Evolutionary conservation across 495 filamentous ascomycete species (phyloP), one percentile per base, ranked within the genome.

Genomic region (Halenospora varia): DNA sequence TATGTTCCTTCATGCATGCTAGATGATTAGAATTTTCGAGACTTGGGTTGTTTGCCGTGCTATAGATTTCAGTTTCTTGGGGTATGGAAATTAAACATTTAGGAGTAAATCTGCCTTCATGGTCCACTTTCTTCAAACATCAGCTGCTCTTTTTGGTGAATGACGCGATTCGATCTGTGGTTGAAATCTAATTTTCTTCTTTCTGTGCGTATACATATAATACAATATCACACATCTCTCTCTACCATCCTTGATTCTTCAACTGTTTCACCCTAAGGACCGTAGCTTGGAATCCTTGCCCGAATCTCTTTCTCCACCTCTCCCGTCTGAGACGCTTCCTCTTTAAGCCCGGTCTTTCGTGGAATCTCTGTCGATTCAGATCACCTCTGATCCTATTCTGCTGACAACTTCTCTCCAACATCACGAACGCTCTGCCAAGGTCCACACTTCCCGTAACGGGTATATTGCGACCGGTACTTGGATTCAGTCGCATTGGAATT

Each of bases 271-370:
- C 86, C 67, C 85, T 77, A 26, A 51, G 57, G 20, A 87, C 73
- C 39, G 82, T 77, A 17, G 75, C 77, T 65, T 69, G 75, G 67
- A 92, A 90, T 13, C 82, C 85, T 23, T 68, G 67, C 74, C 77
- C 81, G 68, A 93, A 93, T 55, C 79, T 75, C 69, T 40, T 71
- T 70, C 77, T 73, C 82, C 86, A 90, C 57, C 89, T 77, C 73
- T 86, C 73, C 40, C 79, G 82, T 71, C 72, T 72, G 59, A 88
- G 65, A 63, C 88, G 77, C 79, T 91, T 92, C 68, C 84, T 76
- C 79, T 89, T 89, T 68, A 88, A 66, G 2, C 86, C 87, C 2
- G 80, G 77, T 48, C 87, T 71, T 75, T 92, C 89, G 68, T 93
- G 84, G 57, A 81, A 88, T 56, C 76, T 69, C 71, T 92, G 87